phyloP scores from a whole-genome alignment of 2,329 filamentous ascomycete species.

The Cladophialophora psammophila region DNA sequence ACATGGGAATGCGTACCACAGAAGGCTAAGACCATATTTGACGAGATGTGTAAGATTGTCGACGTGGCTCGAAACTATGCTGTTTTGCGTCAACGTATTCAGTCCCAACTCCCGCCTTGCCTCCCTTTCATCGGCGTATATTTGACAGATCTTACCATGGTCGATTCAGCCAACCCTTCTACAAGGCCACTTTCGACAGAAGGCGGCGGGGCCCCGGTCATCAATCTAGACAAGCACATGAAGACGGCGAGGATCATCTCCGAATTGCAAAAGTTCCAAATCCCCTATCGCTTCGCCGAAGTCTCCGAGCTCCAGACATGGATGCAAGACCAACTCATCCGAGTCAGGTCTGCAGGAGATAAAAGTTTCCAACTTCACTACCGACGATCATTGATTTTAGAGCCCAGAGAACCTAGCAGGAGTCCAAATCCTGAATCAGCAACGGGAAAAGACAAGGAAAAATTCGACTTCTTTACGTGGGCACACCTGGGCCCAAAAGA shows the following conservation, averaged over 20 bases:
- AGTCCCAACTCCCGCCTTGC: slow-evolving; percentile 88
- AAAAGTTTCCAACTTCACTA: slow-evolving; percentile 74
- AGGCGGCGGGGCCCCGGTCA: slow-evolving; percentile 74
- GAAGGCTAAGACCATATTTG: slow-evolving; percentile 82
- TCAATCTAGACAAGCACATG: slow-evolving; percentile 98
- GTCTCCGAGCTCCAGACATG: slow-evolving; percentile 91
- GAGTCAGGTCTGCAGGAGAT: slow-evolving; percentile 72
- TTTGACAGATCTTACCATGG: slow-evolving; percentile 92
- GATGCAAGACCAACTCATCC: slow-evolving; percentile 81
- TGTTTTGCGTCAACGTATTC: slow-evolving; percentile 79
- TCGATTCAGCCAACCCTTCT: slow-evolving; percentile 90
- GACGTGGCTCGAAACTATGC: slow-evolving; percentile 93
- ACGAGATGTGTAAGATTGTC: slow-evolving; percentile 80
- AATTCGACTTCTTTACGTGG: slow-evolving; percentile 62
- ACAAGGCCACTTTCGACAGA: slow-evolving; percentile 76
- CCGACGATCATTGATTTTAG: slow-evolving; percentile 81
- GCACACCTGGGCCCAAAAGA: slow-evolving; percentile 46
- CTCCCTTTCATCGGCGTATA: slow-evolving; percentile 96
- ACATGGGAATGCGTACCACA: slow-evolving; percentile 90
- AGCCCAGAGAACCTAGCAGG: slow-evolving; percentile 62
- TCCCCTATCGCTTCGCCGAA: slow-evolving; percentile 83
- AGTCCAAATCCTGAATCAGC: slow-evolving; percentile 39
- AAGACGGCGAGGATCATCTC: slow-evolving; percentile 95
- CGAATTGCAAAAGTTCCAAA: slow-evolving; percentile 94
- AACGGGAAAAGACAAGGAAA: slow-evolving; percentile 55